Evolutionary conservation across 73 alveolate species (phyloP).

Genomic region (Effrenium voratum): DNA sequence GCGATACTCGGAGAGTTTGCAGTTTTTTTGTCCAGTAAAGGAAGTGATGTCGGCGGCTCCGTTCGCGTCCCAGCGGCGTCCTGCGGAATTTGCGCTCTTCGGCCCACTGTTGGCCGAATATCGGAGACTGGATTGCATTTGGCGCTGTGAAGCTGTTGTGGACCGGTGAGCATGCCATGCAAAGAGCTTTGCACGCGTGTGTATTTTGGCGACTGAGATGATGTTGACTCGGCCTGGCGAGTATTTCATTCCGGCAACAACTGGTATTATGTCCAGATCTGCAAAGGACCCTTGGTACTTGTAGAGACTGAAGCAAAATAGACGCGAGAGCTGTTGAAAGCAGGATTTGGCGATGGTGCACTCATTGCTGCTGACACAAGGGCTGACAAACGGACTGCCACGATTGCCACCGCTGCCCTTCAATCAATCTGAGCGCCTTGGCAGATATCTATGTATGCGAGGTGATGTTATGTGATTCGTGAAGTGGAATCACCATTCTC

Average conservation of each 20-base stretch:
- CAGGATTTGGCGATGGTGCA: constrained; percentile 44
- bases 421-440: background rate
- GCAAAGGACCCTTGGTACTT: constrained; percentile 16
- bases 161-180: background rate
- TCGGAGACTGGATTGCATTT: background rate
- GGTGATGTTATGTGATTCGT: no score
- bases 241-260: constrained; percentile 23
- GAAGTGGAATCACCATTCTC: no score
- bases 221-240: constrained; percentile 42
- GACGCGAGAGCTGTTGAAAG: no score
- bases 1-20: background rate
- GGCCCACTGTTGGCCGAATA: constrained; percentile 68
- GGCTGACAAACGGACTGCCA: background rate
- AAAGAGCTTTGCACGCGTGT: background rate
- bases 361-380: constrained; percentile 23
- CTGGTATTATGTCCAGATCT: constrained; percentile 54
- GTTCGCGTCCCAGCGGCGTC: constrained; percentile 62
- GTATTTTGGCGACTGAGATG: background rate
- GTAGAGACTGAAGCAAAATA: background rate
- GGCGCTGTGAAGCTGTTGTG: background rate
- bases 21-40: background rate
- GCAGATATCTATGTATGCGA: background rate
- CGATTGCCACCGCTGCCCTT: constrained; percentile 61
- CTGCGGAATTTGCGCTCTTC: constrained; percentile 49
- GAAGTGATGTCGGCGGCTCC: constrained; percentile 67